phyloP scores from a whole-genome alignment of 805 yeast species.

The Metschnikowia continentalis region DNA sequence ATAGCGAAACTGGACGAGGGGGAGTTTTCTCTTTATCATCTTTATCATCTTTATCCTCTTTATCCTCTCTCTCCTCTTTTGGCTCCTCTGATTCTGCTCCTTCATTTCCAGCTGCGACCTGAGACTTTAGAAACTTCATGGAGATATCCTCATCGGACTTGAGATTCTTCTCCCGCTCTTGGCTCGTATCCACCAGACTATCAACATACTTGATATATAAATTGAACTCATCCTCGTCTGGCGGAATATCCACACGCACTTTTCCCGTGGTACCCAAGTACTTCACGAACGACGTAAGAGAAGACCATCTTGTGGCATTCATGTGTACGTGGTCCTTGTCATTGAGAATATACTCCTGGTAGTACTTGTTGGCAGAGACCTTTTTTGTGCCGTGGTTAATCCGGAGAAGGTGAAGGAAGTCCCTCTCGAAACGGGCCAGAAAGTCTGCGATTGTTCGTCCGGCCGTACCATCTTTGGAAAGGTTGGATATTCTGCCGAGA shows the following conservation, averaged over 20 bases:
- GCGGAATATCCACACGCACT: constrained; percentile 42
- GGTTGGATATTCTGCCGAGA: constrained; percentile 44
- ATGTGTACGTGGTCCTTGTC: constrained; percentile 84
- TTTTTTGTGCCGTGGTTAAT: constrained; percentile 77
- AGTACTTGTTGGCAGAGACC: constrained; percentile 77
- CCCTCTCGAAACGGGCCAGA: constrained; percentile 55
- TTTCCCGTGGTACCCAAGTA: constrained; percentile 54
- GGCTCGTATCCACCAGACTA: constrained; percentile 2
- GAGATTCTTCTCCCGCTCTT: constrained; percentile 2
- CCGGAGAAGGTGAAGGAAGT: constrained; percentile 59
- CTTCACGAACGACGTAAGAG: constrained; percentile 64
- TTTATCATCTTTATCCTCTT: background rate
- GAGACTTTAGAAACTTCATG: constrained; percentile 13
- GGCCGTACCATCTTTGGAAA: constrained; percentile 38
- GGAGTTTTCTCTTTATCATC: background rate
- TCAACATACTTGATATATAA: constrained; percentile 32
- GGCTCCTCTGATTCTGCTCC: too few relatives aligned
- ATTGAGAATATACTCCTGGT: constrained; percentile 76
- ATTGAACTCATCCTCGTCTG: constrained; percentile 35
- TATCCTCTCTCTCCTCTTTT: background rate
- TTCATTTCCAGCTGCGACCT: constrained; percentile 13
- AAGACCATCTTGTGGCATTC: constrained; percentile 81
- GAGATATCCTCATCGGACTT: constrained; percentile 16
- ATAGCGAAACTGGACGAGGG: constrained; percentile 9
- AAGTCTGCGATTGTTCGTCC: constrained; percentile 52